These are phyloP conservation scores for Trypanosoma cruzi DNA, from an alignment of 208 protist genomes.

Conservation along the genomic window DNA sequence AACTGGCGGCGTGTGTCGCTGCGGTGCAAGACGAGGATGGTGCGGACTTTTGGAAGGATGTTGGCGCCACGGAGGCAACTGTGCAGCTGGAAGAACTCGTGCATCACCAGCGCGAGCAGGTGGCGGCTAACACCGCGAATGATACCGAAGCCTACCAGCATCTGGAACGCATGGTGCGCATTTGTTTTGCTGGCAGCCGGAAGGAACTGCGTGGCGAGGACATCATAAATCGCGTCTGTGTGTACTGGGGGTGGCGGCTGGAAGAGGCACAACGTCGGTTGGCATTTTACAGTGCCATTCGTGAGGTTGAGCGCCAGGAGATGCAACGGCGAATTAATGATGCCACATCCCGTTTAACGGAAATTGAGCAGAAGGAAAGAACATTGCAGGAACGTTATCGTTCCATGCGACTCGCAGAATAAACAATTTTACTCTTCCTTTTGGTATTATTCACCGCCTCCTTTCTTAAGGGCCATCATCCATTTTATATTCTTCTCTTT, in stretches of 20 bases:
- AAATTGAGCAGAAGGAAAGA: conserved; percentile 40
- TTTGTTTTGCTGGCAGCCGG: conserved; percentile 17
- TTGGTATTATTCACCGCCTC: not conserved
- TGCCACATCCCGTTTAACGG: conserved; percentile 30
- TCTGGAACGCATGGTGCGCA: conserved; percentile 13
- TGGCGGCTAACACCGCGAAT: not conserved
- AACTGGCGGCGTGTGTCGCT: conserved; percentile 13
- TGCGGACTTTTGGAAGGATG: conserved; percentile 22
- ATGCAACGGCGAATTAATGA: conserved; percentile 47
- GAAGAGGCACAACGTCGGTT: conserved; percentile 22
- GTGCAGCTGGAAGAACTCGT: conserved; percentile 26
- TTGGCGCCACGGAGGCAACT: conserved; percentile 23
- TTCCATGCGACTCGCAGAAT: conserved; percentile 10
- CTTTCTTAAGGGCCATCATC: not conserved
- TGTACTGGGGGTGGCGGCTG: conserved; percentile 25
- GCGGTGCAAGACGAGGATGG: not conserved
- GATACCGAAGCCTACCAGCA: not conserved
- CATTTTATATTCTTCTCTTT: not conserved
- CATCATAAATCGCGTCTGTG: conserved; percentile 20
- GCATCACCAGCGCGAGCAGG: conserved; percentile 18
- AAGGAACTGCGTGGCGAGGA: not conserved
- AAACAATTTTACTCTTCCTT: not conserved
- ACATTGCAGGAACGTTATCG: conserved; percentile 58
- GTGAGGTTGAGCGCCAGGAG: conserved; percentile 34
- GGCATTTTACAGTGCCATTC: conserved; percentile 25